These are phyloP conservation scores for Tulasnella sp. DNA, from an alignment of 768 basidiomycete genomes.

Conservation along the genomic window DNA sequence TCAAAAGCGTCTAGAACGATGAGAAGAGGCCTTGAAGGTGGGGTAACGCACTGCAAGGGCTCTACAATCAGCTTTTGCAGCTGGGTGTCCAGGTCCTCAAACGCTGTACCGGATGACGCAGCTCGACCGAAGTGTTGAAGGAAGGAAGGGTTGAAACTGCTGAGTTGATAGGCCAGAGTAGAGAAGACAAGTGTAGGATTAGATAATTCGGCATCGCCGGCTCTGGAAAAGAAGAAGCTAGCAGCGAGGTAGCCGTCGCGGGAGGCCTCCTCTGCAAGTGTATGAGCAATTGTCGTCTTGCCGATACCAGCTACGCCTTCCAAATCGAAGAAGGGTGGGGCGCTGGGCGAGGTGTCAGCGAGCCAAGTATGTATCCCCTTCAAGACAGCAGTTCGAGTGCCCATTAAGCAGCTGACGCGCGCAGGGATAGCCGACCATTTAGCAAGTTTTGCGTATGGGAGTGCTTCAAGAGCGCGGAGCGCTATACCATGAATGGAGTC, in stretches of 20 bases:
- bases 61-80: slow-evolving; percentile 19
- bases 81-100: slow-evolving; percentile 19
- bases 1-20: slow-evolving; percentile 33
- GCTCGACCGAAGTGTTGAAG: slow-evolving; percentile 1
- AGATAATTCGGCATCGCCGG: slow-evolving; percentile 18
- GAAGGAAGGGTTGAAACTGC: slow-evolving; percentile 17
- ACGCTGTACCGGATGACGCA: slow-evolving; percentile 1
- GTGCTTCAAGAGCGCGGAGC: too few relatives aligned
- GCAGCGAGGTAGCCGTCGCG: slow-evolving; percentile 25
- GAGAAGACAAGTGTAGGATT: slow-evolving; percentile 24
- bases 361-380: not conserved
- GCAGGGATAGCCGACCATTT: too few relatives aligned
- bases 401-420: not conserved
- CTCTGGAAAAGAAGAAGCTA: slow-evolving; percentile 28
- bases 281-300: slow-evolving; percentile 32
- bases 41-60: slow-evolving; percentile 1
- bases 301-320: slow-evolving; percentile 31
- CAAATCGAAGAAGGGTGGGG: slow-evolving; percentile 24
- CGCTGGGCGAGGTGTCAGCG: not conserved
- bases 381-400: not conserved
- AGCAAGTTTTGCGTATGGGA: too few relatives aligned
- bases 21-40: slow-evolving; percentile 20
- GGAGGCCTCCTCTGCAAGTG: slow-evolving; percentile 25
- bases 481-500: too few relatives aligned
- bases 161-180: slow-evolving; percentile 29